Conservation (phyloP, 257 asterid species). For the Salvia rosmarinus region DNA sequence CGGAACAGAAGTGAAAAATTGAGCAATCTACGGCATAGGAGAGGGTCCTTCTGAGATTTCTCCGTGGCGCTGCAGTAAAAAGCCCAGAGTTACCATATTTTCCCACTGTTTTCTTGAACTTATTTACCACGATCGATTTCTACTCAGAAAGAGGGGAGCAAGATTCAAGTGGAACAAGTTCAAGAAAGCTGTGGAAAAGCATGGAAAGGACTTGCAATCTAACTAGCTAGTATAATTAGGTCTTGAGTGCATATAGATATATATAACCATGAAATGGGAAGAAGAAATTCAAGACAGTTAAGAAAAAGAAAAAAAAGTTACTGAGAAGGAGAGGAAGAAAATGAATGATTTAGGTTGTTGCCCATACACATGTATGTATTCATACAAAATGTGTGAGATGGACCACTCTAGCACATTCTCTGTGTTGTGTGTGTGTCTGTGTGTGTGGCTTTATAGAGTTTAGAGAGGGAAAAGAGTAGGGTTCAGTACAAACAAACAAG, state of each 20-base stretch:
- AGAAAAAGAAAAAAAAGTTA: background rate
- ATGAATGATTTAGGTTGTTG: constrained; percentile 27
- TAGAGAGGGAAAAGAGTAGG: constrained; percentile 43
- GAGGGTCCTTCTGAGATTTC: background rate
- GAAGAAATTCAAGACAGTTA: background rate
- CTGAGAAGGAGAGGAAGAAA: constrained; percentile 11
- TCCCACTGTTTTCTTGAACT: constrained; percentile 72
- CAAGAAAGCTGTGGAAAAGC: constrained; percentile 98
- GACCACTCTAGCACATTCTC: constrained; percentile 54
- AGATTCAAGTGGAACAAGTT: constrained; percentile 47
- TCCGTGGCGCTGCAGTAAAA: constrained; percentile 4
- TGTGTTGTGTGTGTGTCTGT: constrained; percentile 9
- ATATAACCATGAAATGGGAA: background rate
- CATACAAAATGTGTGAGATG: constrained; percentile 38
- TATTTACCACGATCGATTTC: constrained; percentile 22
- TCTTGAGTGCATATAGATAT: background rate
- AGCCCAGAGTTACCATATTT: constrained; percentile 56
- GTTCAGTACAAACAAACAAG: constrained; percentile 35
- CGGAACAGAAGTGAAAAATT: background rate
- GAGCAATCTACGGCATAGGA: background rate
- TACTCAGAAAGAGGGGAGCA: background rate
- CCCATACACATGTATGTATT: constrained; percentile 34
- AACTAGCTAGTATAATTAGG: background rate
- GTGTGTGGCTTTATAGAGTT: constrained; percentile 41
- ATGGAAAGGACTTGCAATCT: constrained; percentile 43